Conservation (phyloP, 1,139 yeast genomes). For the Yamadazyma epiphylla region DNA sequence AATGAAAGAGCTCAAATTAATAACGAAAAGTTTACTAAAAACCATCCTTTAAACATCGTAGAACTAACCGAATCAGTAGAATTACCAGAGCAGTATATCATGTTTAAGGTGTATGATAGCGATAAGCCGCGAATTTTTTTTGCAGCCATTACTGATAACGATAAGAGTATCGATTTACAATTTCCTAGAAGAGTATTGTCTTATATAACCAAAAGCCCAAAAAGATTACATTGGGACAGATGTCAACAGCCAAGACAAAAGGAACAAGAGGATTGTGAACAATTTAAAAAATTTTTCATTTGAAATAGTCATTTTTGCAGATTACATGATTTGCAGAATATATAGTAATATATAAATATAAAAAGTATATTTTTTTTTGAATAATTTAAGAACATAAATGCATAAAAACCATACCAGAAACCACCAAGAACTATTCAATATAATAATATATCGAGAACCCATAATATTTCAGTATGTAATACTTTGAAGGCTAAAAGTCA, state of each 20-base stretch:
- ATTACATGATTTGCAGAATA: constrained; percentile 1
- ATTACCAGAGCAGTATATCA: constrained; percentile 33
- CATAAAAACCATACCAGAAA: too few relatives aligned
- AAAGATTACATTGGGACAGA: constrained; percentile 68
- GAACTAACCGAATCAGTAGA: constrained; percentile 8
- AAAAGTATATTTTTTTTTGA: too few relatives aligned
- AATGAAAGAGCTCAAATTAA: constrained; percentile 38
- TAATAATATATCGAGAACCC: too few relatives aligned
- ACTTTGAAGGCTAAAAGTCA: too few relatives aligned
- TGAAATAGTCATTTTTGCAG: constrained; percentile 21
- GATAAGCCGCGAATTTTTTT: constrained; percentile 16
- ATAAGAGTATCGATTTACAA: constrained; percentile 55
- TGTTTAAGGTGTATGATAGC: constrained; percentile 29
- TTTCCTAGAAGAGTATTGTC: constrained; percentile 79
- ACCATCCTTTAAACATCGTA: constrained; percentile 22
- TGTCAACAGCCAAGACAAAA: constrained; percentile 57
- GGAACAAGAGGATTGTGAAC: constrained; percentile 60
- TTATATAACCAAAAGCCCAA: constrained; percentile 51
- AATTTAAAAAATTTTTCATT: constrained; percentile 48
- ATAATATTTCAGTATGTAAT: too few relatives aligned
- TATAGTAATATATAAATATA: too few relatives aligned
- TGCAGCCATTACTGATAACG: constrained; percentile 20
- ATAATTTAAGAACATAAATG: too few relatives aligned
- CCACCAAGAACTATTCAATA: too few relatives aligned
- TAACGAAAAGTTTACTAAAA: constrained; percentile 44